A percentile compares a stretch with the other conserved stretches of the same genome.
These are phyloP conservation scores for Trebouxia sp. DNA, from an alignment of 139 green algal species.

Conservation along the genomic window DNA sequence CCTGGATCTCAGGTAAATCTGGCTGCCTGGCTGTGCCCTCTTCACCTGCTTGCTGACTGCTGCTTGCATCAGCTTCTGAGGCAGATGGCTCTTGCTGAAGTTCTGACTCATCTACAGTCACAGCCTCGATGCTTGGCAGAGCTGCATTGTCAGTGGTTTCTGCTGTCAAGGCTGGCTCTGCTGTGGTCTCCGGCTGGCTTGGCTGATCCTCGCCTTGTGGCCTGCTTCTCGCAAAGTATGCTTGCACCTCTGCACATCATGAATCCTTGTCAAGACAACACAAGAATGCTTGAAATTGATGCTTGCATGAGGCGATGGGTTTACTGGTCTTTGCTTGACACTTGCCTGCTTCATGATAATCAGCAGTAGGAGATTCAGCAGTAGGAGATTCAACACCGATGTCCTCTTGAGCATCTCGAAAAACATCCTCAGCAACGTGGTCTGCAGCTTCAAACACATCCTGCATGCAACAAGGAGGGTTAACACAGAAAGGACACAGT, in stretches of 20 bases:
- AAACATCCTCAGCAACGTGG: neutral
- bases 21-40: neutral
- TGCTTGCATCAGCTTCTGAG: neutral
- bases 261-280: too few relatives aligned
- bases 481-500: neutral
- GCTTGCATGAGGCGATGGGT: neutral
- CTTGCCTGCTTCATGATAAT: neutral
- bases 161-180: conserved; percentile 8
- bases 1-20: neutral
- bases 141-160: neutral
- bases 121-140: neutral
- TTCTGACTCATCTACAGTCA: neutral
- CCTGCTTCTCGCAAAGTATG: neutral
- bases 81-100: too few relatives aligned
- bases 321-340: neutral
- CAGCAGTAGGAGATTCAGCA: neutral
- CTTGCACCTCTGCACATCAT: conserved; percentile 5
- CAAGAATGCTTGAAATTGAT: too few relatives aligned
- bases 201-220: neutral
- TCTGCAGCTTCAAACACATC: conserved; percentile 2
- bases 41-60: neutral
- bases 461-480: neutral
- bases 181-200: neutral
- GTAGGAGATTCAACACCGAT: neutral
- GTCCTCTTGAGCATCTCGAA: neutral